These are phyloP conservation scores for sorghum (Sorghum bicolor) DNA, from an alignment of 176 grass and related monocot genomes.

Conservation along the genomic window Sorghum_bicolor_NCBIv3 NC_012878.2:236501-237000, in stretches of 20 bases:
- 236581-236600: not conserved
- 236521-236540: not conserved
- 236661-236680: not conserved
- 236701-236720: constrained; percentile 99
- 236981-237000: constrained; percentile 81
- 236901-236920: constrained; percentile 90
- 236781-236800: constrained; percentile 98
- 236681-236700: constrained; percentile 55
- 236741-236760: constrained; percentile 90
- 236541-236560: not conserved
- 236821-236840: not conserved
- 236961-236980: constrained; percentile 89
- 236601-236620: constrained; percentile 11
- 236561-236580: not conserved
- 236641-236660: not conserved
- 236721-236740: constrained; percentile 94
- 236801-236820: not conserved
- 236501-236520: not conserved
- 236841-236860: constrained; percentile 2
- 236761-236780: constrained; percentile 98
- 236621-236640: not conserved
- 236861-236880: constrained; percentile 35
- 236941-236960: constrained; percentile 99
- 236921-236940: constrained; percentile 91
- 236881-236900: constrained; percentile 99